Evolutionary conservation across 1,139 yeast species (phyloP).

Genomic region (Kodamaea ohmeri): DNA sequence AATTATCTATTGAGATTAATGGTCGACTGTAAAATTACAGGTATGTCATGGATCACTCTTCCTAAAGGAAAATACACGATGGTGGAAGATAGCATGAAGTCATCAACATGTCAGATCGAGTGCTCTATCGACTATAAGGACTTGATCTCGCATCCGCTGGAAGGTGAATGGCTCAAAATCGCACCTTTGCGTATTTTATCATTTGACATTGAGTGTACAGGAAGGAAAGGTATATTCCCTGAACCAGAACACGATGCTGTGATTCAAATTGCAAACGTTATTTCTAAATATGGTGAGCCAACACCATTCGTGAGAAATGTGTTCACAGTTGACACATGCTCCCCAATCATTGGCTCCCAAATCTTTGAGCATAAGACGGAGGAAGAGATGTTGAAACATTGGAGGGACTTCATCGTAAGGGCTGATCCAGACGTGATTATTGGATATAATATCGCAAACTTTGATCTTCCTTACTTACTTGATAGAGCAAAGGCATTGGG

Average conservation of each 20-base stretch:
- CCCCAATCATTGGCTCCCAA: slow-evolving; percentile 92
- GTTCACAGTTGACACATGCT: slow-evolving; percentile 86
- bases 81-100: slow-evolving; percentile 34
- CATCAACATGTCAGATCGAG: slow-evolving; percentile 86
- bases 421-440: slow-evolving; percentile 96
- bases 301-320: slow-evolving; percentile 92
- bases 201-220: slow-evolving; percentile 98
- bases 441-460: slow-evolving; percentile 92
- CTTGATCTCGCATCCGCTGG: slow-evolving; percentile 77
- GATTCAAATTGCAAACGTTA: slow-evolving; percentile 95
- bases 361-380: slow-evolving; percentile 76
- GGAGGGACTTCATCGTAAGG: slow-evolving; percentile 81
- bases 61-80: slow-evolving; percentile 69
- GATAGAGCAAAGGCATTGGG: slow-evolving; percentile 81
- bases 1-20: slow-evolving; percentile 81
- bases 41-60: slow-evolving; percentile 96
- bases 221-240: slow-evolving; percentile 94
- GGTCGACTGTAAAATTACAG: slow-evolving; percentile 89
- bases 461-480: slow-evolving; percentile 89
- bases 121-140: slow-evolving; percentile 66
- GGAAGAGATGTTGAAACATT: slow-evolving; percentile 73
- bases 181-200: slow-evolving; percentile 94
- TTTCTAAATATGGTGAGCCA: slow-evolving; percentile 72
- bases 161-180: slow-evolving; percentile 90
- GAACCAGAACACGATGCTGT: slow-evolving; percentile 93